Percentiles rank a stretch among this genome's conserved stretches.
phyloP scores from a whole-genome alignment of 495 filamentous ascomycete genomes.

The Penicillium cataractarum region DNA sequence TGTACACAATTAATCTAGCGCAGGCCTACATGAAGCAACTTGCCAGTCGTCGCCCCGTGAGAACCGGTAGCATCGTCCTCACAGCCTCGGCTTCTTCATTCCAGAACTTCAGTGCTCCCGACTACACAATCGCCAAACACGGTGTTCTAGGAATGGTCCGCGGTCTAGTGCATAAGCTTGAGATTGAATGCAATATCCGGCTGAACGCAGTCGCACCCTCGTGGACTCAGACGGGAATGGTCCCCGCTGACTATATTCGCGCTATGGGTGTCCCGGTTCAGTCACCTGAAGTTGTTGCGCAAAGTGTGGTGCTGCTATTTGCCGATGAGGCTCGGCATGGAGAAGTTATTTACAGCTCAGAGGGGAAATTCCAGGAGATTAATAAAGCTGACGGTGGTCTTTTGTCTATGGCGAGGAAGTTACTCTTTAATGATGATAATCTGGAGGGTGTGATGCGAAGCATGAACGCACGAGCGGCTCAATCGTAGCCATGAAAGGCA shows the following conservation, averaged over 20 bases:
- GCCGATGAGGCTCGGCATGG: conserved; percentile 37
- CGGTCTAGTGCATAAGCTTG: conserved; percentile 21
- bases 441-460: conserved; percentile 24
- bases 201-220: conserved; percentile 48
- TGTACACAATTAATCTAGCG: conserved; percentile 45
- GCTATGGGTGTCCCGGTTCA: conserved; percentile 34
- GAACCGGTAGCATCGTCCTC: conserved; percentile 41
- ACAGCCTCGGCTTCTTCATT: conserved; percentile 42
- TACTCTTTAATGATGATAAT: conserved; percentile 18
- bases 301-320: conserved; percentile 41
- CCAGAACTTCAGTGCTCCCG: conserved; percentile 39
- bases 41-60: conserved; percentile 18
- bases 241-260: conserved; percentile 26
- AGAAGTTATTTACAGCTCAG: conserved; percentile 44
- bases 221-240: conserved; percentile 45
- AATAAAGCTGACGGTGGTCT: conserved; percentile 38
- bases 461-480: not conserved
- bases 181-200: conserved; percentile 28
- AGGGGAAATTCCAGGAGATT: conserved; percentile 42
- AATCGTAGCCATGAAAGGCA: not conserved
- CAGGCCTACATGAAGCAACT: conserved; percentile 39
- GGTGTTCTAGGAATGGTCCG: conserved; percentile 42
- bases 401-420: conserved; percentile 15
- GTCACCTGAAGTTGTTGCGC: conserved; percentile 39
- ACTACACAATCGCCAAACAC: conserved; percentile 46